These are phyloP conservation scores for Fonsecaea multimorphosa DNA, from an alignment of 2,329 filamentous ascomycete genomes.

Conservation along the genomic window DNA sequence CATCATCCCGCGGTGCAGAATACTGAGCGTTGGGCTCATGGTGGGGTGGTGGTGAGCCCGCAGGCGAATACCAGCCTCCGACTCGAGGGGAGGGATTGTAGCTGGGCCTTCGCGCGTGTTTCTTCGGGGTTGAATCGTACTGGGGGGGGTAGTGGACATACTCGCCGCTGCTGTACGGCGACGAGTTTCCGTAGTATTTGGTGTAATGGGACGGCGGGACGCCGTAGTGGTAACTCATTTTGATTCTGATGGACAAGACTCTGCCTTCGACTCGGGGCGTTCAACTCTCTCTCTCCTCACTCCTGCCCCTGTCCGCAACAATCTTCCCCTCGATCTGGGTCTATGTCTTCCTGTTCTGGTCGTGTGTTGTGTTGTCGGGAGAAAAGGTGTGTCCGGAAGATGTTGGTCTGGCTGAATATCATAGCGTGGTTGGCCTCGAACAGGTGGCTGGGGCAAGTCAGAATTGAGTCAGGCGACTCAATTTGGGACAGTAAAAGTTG, in stretches of 20 bases:
- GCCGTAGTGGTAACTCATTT: slow-evolving; percentile 40
- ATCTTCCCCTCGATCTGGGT: slow-evolving; percentile 39
- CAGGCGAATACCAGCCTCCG: slow-evolving; percentile 49
- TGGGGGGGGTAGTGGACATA: slow-evolving; percentile 40
- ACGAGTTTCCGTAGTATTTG: slow-evolving; percentile 46
- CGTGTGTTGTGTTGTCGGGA: slow-evolving; percentile 31
- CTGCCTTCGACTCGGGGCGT: slow-evolving; percentile 21
- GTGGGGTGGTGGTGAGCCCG: slow-evolving; percentile 54
- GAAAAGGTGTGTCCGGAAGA: slow-evolving; percentile 34
- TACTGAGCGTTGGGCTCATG: slow-evolving; percentile 56
- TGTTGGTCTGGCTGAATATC: slow-evolving; percentile 39
- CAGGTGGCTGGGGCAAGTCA: slow-evolving; percentile 27
- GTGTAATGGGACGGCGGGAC: slow-evolving; percentile 39
- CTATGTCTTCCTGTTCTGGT: slow-evolving; percentile 34
- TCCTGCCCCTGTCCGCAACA: slow-evolving; percentile 35
- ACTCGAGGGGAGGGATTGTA: slow-evolving; percentile 51
- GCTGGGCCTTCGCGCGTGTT: slow-evolving; percentile 64
- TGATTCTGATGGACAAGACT: slow-evolving; percentile 17
- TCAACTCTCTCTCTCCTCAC: slow-evolving; percentile 31
- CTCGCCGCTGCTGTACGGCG: slow-evolving; percentile 38
- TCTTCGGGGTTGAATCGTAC: slow-evolving; percentile 51
- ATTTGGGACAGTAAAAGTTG: slow-evolving; percentile 22
- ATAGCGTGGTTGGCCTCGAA: slow-evolving; percentile 36
- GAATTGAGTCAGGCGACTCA: slow-evolving; percentile 38
- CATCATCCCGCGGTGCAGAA: slow-evolving; percentile 60